Evolutionary conservation across 2,329 filamentous ascomycete species (phyloP).

Genomic region (Mycosphaerella sp.): DNA sequence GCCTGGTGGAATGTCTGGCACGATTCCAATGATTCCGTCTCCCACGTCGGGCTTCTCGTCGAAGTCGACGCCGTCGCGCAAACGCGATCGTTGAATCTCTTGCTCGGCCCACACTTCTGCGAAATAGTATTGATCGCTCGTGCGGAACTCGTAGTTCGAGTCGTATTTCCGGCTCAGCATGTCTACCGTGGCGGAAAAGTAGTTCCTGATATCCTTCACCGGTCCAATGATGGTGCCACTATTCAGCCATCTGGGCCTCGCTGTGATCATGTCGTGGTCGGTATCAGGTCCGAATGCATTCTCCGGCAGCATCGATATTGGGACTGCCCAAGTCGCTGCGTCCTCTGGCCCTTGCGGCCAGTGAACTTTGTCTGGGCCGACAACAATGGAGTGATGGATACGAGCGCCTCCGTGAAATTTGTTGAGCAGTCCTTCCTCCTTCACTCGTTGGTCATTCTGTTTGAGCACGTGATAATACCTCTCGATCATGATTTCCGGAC

Average conservation of each 20-base stretch:
- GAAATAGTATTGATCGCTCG: constrained; percentile 44
- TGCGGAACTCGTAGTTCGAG: constrained; percentile 13
- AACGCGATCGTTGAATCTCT: constrained; percentile 38
- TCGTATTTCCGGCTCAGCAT: constrained; percentile 21
- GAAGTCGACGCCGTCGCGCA: constrained; percentile 11
- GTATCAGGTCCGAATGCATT: constrained; percentile 32
- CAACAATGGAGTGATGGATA: constrained; percentile 27
- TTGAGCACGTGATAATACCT: constrained; percentile 54
- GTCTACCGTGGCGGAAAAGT: constrained; percentile 35
- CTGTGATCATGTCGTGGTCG: constrained; percentile 32
- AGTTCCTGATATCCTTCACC: constrained; percentile 25
- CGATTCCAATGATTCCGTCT: constrained; percentile 4
- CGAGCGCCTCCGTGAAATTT: constrained; percentile 13
- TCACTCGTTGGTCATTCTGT: constrained; percentile 46
- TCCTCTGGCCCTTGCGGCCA: constrained; percentile 26
- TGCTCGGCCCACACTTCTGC: constrained; percentile 50
- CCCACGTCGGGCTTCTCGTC: constrained; percentile 3
- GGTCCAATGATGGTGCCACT: constrained; percentile 42
- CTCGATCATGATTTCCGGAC: constrained; percentile 55
- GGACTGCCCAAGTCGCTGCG: constrained; percentile 29
- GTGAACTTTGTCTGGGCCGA: constrained; percentile 31
- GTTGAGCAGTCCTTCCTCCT: constrained; percentile 18
- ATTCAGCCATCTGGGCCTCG: constrained; percentile 41
- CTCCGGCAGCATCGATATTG: constrained; percentile 22
- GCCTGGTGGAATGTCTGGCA: constrained; percentile 16